Evolutionary conservation across 352 stramenopile genomes (phyloP).

Genomic region (Phytophthora litchii): DNA sequence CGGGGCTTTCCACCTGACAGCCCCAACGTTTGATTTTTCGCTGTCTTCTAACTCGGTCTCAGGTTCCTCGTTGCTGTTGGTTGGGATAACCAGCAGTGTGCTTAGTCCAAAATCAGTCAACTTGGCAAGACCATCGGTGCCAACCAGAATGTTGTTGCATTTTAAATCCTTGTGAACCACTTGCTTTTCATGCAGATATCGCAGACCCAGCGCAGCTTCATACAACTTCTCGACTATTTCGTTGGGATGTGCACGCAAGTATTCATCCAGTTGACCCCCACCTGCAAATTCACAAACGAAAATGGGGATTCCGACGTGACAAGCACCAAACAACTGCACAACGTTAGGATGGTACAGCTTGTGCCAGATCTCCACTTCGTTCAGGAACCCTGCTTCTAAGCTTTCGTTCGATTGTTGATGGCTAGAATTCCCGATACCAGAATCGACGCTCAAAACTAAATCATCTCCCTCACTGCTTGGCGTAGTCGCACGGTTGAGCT

Average conservation of each 20-base stretch:
- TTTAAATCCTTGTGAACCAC: constrained; percentile 29
- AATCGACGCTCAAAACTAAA: neutral
- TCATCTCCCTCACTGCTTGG: neutral
- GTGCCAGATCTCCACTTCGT: constrained; percentile 28
- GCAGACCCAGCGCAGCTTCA: constrained; percentile 23
- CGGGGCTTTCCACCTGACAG: constrained; percentile 8
- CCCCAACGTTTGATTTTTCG: constrained; percentile 1
- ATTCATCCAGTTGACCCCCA: constrained; percentile 17
- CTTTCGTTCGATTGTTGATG: neutral
- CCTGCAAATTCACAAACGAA: constrained; percentile 31
- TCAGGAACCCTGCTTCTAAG: constrained; percentile 6
- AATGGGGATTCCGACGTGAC: constrained; percentile 17
- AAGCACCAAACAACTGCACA: constrained; percentile 27
- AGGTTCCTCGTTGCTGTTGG: neutral
- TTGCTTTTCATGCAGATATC: constrained; percentile 26
- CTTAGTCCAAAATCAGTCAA: constrained; percentile 30
- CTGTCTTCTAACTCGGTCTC: neutral
- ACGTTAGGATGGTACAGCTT: constrained; percentile 27
- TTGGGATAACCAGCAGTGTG: neutral
- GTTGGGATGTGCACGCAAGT: constrained; percentile 3
- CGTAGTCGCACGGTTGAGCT: constrained; percentile 4
- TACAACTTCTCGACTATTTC: constrained; percentile 19
- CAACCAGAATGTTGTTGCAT: constrained; percentile 31
- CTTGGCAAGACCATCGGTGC: constrained; percentile 21
- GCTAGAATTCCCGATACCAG: neutral